phyloP scores from a whole-genome alignment of 768 basidiomycete species.

The Podaxis pistillaris region DNA sequence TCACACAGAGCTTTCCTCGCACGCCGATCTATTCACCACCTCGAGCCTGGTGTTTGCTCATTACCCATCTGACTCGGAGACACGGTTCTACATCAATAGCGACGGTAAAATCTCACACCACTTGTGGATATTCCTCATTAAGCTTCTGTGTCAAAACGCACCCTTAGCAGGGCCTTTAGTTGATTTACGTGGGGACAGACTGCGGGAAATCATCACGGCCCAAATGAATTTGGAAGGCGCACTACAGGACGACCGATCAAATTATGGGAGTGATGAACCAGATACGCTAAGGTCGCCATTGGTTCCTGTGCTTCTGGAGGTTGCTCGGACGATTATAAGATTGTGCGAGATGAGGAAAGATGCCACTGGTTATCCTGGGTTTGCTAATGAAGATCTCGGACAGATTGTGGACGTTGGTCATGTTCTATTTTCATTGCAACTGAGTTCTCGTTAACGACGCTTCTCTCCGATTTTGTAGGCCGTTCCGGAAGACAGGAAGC shows the following conservation, averaged over 20 bases:
- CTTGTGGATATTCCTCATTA: slow-evolving; percentile 41
- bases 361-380: slow-evolving; percentile 26
- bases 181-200: neutral
- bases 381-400: slow-evolving; percentile 27
- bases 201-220: neutral
- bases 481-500: slow-evolving; percentile 32
- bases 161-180: neutral
- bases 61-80: slow-evolving; percentile 13
- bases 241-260: neutral
- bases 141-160: neutral
- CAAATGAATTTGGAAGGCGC: slow-evolving; percentile 10
- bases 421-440: neutral
- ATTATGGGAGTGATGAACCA: neutral
- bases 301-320: neutral
- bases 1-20: neutral
- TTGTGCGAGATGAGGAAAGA: slow-evolving; percentile 32
- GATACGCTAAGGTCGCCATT: neutral
- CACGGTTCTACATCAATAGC: slow-evolving; percentile 38
- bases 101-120: slow-evolving; percentile 51
- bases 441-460: neutral
- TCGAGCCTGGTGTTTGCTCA: slow-evolving; percentile 20
- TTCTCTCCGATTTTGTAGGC: slow-evolving; percentile 27
- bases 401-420: slow-evolving; percentile 36
- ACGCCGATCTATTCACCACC: slow-evolving; percentile 10
- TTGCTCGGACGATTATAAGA: slow-evolving; percentile 22